A percentile compares a stretch with the other conserved stretches of the same genome.
Evolutionary conservation across 306 rosid species (phyloP).

Genomic region (Begonia peltatifolia): DNA sequence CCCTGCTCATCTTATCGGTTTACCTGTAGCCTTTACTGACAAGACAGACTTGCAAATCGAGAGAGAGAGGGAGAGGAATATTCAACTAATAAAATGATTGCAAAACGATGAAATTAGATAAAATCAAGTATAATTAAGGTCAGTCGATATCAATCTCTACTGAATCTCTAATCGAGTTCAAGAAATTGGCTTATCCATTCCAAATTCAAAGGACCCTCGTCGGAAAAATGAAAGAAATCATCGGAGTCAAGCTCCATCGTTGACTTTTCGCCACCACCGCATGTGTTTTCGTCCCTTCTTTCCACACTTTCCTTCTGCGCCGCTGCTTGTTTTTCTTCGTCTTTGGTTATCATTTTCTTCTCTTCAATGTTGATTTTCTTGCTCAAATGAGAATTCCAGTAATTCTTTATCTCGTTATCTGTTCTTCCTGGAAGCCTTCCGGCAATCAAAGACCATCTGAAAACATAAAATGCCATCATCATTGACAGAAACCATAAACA

Average conservation of each 20-base stretch:
- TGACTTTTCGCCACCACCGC: neutral
- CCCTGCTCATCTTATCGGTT: too few species aligned
- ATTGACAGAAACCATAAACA: too few species aligned
- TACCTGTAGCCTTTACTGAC: too few species aligned
- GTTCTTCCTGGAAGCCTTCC: conserved; percentile 33
- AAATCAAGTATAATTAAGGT: too few species aligned
- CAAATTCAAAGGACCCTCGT: conserved; percentile 25
- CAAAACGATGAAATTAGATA: too few species aligned
- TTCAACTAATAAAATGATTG: too few species aligned
- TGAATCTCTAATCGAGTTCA: conserved; percentile 6
- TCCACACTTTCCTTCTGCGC: neutral
- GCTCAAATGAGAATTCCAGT: conserved; percentile 57
- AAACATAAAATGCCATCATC: too few species aligned
- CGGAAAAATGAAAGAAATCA: conserved; percentile 34
- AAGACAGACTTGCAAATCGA: too few species aligned
- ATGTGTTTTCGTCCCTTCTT: conserved; percentile 10
- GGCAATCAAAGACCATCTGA: too few species aligned
- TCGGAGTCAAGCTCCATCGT: conserved; percentile 16
- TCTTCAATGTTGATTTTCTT: conserved; percentile 19
- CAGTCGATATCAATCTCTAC: too few species aligned
- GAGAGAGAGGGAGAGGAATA: too few species aligned
- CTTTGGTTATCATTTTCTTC: conserved; percentile 12
- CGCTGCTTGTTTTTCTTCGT: neutral
- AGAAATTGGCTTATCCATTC: conserved; percentile 37
- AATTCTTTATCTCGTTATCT: conserved; percentile 48